These are phyloP conservation scores for Pseudovirgaria hyperparasitica DNA, from an alignment of 2,329 filamentous ascomycete species.

Conservation along the genomic window DNA sequence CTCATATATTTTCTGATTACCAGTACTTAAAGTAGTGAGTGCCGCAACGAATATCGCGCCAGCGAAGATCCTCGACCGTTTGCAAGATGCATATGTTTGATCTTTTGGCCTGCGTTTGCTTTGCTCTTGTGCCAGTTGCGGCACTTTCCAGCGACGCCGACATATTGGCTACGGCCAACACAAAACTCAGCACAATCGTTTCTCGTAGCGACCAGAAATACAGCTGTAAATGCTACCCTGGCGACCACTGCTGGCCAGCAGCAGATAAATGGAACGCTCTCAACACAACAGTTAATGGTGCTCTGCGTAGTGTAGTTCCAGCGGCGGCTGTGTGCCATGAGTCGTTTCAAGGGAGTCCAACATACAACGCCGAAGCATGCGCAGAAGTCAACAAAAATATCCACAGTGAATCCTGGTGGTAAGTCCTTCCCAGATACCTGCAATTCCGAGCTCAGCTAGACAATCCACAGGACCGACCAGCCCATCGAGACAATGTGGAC, in stretches of 20 bases:
- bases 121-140: too few species aligned
- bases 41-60: too few species aligned
- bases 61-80: too few species aligned
- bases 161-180: too few species aligned
- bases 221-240: conserved; percentile 25
- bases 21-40: too few species aligned
- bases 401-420: conserved; percentile 19
- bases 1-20: too few species aligned
- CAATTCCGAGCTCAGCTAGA: neutral
- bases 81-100: too few species aligned
- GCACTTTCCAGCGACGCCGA: too few species aligned
- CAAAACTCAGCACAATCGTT: too few species aligned
- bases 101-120: too few species aligned
- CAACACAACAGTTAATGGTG: conserved; percentile 17
- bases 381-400: conserved; percentile 14
- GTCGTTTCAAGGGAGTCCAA: conserved; percentile 10
- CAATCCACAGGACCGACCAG: conserved; percentile 15
- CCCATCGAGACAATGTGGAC: conserved; percentile 21
- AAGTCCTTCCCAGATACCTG: conserved; percentile 3
- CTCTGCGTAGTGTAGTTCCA: conserved; percentile 15
- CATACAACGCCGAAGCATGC: conserved; percentile 15
- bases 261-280: conserved; percentile 14
- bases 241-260: conserved; percentile 20
- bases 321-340: conserved; percentile 18
- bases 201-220: too few species aligned